phyloP scores from a whole-genome alignment of 129 eudicot genomes.

The Chrysanthemum seticuspe region DNA sequence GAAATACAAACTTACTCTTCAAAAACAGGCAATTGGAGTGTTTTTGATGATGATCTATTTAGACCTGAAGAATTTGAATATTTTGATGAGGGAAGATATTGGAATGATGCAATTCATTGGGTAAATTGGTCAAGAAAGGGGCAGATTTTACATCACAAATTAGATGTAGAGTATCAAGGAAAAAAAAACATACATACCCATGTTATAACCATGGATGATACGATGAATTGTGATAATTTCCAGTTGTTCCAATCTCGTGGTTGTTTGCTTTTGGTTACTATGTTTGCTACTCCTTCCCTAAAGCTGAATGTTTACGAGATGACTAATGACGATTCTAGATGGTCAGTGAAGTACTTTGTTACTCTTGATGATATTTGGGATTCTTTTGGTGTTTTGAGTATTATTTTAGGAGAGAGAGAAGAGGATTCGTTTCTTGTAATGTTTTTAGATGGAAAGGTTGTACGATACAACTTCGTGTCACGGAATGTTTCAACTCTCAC shows the following conservation, averaged over 20 bases:
- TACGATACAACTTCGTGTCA: too few species aligned
- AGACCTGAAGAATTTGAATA: not conserved
- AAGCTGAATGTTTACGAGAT: not conserved
- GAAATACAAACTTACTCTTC: not conserved
- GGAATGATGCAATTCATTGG: constrained; percentile 1
- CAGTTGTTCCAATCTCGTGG: not conserved
- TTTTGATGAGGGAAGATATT: not conserved
- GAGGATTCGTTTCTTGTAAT: too few species aligned
- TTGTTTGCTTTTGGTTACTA: not conserved
- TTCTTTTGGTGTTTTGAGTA: too few species aligned
- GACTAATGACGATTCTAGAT: not conserved
- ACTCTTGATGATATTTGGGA: not conserved
- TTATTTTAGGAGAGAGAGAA: too few species aligned
- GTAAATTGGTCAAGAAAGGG: not conserved
- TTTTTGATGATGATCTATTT: not conserved
- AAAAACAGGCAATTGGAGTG: not conserved
- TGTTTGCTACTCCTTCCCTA: not conserved
- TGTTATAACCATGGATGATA: not conserved
- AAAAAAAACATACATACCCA: not conserved
- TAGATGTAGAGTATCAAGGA: not conserved
- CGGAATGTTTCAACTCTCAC: too few species aligned
- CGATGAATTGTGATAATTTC: not conserved
- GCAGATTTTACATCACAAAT: not conserved
- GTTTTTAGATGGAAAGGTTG: too few species aligned
- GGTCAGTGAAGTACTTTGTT: not conserved